Evolutionary conservation across 1,139 yeast genomes (phyloP).

Genomic region (Candida freyschussii): DNA sequence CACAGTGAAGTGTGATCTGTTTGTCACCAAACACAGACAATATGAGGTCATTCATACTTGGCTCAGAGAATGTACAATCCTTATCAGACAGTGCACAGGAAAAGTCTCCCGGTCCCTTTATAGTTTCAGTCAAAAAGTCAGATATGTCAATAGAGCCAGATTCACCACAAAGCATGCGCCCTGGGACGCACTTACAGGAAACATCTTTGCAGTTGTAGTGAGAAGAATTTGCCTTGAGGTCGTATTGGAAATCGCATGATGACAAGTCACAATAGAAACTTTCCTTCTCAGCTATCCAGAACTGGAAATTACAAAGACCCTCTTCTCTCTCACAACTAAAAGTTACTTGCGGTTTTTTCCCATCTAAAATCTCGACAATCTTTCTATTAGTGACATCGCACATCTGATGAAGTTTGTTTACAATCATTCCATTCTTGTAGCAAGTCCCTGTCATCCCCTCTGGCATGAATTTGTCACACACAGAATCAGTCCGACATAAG

Average conservation of each 20-base stretch:
- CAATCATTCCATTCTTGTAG: conserved; percentile 80
- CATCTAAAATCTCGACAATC: conserved; percentile 72
- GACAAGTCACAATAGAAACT: conserved; percentile 84
- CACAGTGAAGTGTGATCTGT: conserved; percentile 71
- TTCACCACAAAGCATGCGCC: conserved; percentile 89
- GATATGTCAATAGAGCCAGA: conserved; percentile 91
- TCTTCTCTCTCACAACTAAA: conserved; percentile 76
- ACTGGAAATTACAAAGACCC: conserved; percentile 77
- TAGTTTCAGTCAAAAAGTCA: conserved; percentile 85
- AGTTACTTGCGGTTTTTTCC: conserved; percentile 85
- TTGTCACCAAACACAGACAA: conserved; percentile 91
- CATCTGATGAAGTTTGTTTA: conserved; percentile 79
- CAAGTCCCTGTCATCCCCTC: conserved; percentile 85
- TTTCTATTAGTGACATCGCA: conserved; percentile 92
- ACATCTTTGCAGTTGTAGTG: conserved; percentile 74
- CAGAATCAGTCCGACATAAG: conserved; percentile 62
- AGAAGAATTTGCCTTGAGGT: conserved; percentile 59
- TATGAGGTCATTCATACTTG: conserved; percentile 91
- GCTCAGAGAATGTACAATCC: conserved; percentile 80
- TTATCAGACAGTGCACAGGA: conserved; percentile 61
- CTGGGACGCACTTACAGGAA: conserved; percentile 85
- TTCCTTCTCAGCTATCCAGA: conserved; percentile 90
- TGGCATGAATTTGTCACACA: conserved; percentile 86
- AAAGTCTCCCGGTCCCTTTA: conserved; percentile 90
- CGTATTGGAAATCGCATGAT: conserved; percentile 65